phyloP scores from a whole-genome alignment of 106 monocot genomes.

The Acanthochlamys bracteata region DNA sequence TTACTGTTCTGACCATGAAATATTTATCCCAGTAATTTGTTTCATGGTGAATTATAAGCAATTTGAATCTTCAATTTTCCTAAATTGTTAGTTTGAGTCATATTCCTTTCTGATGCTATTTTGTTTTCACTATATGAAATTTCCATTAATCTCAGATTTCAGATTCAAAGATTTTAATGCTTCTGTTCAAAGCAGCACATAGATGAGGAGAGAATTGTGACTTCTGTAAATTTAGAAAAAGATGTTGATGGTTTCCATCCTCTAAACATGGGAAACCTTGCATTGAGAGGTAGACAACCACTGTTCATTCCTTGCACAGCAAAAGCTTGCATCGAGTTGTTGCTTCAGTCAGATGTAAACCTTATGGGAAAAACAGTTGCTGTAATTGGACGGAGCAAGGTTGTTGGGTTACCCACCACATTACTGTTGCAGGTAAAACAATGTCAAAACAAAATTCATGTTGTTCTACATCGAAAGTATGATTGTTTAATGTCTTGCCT shows the following conservation, averaged over 20 bases:
- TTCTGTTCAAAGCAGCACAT: conserved; percentile 54
- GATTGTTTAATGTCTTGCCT: conserved; percentile 6
- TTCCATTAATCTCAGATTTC: background rate
- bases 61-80: background rate
- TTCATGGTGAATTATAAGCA: background rate
- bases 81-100: background rate
- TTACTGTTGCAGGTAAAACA: conserved; percentile 74
- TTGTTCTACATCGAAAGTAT: background rate
- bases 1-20: background rate
- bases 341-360: conserved; percentile 50
- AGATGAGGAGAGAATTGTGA: conserved; percentile 73
- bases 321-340: conserved; percentile 75
- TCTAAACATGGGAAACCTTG: conserved; percentile 91
- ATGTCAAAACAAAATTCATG: background rate
- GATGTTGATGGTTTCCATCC: conserved; percentile 99
- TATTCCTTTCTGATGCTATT: background rate
- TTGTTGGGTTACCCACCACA: conserved; percentile 80
- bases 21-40: background rate
- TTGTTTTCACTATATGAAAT: background rate
- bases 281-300: conserved; percentile 60
- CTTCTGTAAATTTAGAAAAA: conserved; percentile 67
- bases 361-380: conserved; percentile 63
- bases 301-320: conserved; percentile 91
- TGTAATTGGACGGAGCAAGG: conserved; percentile 82
- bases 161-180: background rate